These are phyloP conservation scores for Talaromyces wortmannii DNA, from an alignment of 495 filamentous ascomycete genomes.

Conservation along the genomic window DNA sequence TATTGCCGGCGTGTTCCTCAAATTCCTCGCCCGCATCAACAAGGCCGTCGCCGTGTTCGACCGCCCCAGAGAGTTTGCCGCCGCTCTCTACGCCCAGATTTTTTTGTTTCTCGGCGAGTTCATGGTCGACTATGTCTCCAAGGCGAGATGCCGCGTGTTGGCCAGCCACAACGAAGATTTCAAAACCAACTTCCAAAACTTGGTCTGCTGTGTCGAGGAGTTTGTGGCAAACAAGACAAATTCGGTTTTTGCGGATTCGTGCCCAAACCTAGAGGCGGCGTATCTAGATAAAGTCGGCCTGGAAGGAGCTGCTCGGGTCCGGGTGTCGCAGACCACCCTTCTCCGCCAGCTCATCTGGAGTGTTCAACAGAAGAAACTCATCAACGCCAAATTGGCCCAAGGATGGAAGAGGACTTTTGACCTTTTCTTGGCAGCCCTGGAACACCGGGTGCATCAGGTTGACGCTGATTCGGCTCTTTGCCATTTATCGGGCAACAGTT, in stretches of 20 bases:
- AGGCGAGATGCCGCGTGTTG: constrained; percentile 32
- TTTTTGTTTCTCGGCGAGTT: constrained; percentile 42
- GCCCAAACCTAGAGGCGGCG: constrained; percentile 24
- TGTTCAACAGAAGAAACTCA: constrained; percentile 23
- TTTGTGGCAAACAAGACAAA: constrained; percentile 21
- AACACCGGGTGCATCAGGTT: background rate
- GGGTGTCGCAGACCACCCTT: constrained; percentile 30
- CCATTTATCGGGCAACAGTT: background rate
- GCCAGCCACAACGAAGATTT: constrained; percentile 39
- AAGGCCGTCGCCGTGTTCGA: constrained; percentile 20
- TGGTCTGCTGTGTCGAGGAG: constrained; percentile 29
- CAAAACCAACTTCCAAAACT: constrained; percentile 31
- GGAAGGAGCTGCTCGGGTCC: constrained; percentile 26
- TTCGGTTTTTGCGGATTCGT: constrained; percentile 3
- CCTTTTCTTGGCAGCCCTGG: background rate
- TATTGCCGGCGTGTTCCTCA: constrained; percentile 35
- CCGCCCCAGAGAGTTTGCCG: constrained; percentile 11
- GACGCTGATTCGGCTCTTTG: background rate
- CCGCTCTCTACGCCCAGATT: constrained; percentile 34
- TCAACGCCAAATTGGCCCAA: constrained; percentile 11
- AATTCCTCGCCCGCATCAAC: constrained; percentile 34
- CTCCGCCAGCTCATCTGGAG: constrained; percentile 38
- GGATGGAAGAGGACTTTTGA: constrained; percentile 13
- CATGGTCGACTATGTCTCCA: constrained; percentile 40
- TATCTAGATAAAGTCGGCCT: constrained; percentile 31